Evolutionary conservation across 2,329 filamentous ascomycete species (phyloP), one percentile per base, ranked within the genome.

Genomic region (Aspergillus intermedius): DNA sequence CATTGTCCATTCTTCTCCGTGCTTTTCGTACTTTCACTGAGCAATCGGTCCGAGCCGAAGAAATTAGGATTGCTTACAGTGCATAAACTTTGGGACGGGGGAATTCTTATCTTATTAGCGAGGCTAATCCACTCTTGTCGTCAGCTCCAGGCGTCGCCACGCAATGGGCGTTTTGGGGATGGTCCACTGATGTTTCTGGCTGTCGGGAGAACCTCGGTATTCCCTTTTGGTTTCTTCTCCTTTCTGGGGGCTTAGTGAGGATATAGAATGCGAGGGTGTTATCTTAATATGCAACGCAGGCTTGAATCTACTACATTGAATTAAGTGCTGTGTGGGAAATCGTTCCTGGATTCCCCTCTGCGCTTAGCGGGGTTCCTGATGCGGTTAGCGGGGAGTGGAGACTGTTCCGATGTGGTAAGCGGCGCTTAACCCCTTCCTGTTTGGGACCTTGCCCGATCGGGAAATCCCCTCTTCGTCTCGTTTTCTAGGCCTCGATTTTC

Each of bases 381-480:
- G 34, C 10, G 40, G 54, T 35, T 53, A 53, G 53, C 17, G 9
- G 10, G 25, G 10, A 30, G 61, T 58, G 58, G 49, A 50, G 50
- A 39, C 42, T 47, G 47, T 53, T 60, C 43, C 54, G 45, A 51
- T 57, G 30, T 42, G 49, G 55, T 51, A 54, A 52, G 55, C 53
- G 22, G 47, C 45, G 25, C 25, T 35, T n/a, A 17, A n/a, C n/a
- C 37, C 47, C 44, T 49, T 63, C 57, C 56, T 61, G 50, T 60
- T 59, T 57, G 50, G 59, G 57, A 46, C 54, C 60, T 58, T 53
- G 50, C 50, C 58, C 58, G 42, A 56, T 61, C 58, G 54, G 53
- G 53, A 44, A 47, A 53, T 58, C 47, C 41, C n/a, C 41, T 28
- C 41, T 15, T 30, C 8, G 25, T 30, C 23, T 30, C 8, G 17